These are phyloP conservation scores for Suhomyces bolitotheri DNA, from an alignment of 1,139 yeast species.

Conservation along the genomic window DNA sequence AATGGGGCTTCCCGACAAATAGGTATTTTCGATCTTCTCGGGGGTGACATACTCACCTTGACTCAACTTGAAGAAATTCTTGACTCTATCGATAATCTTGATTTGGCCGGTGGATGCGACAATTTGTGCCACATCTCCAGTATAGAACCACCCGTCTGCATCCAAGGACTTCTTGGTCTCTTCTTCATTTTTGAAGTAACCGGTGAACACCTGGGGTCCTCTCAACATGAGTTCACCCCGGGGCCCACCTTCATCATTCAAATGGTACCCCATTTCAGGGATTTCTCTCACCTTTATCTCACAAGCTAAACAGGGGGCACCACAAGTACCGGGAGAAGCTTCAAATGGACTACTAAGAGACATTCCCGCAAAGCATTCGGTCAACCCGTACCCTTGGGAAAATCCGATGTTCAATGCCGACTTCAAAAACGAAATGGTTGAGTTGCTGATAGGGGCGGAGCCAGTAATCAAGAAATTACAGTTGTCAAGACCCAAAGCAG, in stretches of 20 bases:
- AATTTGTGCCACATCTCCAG: constrained; percentile 30
- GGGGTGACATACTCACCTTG: constrained; percentile 32
- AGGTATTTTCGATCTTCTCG: constrained; percentile 26
- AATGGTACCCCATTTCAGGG: constrained; percentile 65
- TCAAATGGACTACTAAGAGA: constrained; percentile 44
- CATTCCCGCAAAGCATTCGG: constrained; percentile 72
- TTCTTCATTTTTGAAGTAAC: constrained; percentile 27
- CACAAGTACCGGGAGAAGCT: constrained; percentile 62
- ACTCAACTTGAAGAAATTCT: constrained; percentile 32
- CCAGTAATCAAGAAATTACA: constrained; percentile 53
- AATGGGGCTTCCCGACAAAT: constrained; percentile 21
- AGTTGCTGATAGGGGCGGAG: constrained; percentile 71
- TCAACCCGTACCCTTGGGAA: constrained; percentile 75
- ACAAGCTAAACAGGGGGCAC: constrained; percentile 51
- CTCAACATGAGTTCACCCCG: constrained; percentile 30
- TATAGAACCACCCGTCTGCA: constrained; percentile 28
- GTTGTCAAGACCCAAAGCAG: constrained; percentile 58
- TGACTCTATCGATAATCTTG: constrained; percentile 28
- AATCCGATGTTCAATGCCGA: constrained; percentile 61
- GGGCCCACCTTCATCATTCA: constrained; percentile 33
- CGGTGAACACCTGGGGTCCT: constrained; percentile 27
- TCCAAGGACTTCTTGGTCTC: constrained; percentile 25
- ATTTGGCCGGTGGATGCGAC: constrained; percentile 18
- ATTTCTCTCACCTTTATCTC: constrained; percentile 66
- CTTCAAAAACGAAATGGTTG: constrained; percentile 60